These are phyloP conservation scores for Cryphonectria naterciae DNA, from an alignment of 2,329 filamentous ascomycete species.

Conservation along the genomic window DNA sequence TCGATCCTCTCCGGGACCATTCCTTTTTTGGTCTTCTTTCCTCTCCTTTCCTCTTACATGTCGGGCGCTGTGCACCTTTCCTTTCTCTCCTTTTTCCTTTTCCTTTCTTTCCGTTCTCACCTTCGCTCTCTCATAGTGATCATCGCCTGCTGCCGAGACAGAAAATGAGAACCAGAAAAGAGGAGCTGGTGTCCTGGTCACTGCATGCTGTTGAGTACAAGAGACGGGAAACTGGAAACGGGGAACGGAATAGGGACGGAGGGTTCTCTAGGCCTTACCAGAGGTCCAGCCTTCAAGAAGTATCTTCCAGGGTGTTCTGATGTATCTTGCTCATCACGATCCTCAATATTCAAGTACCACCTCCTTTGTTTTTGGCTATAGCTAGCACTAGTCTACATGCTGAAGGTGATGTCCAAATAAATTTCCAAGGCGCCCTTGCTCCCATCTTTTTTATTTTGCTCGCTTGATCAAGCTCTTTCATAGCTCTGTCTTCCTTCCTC, in stretches of 20 bases:
- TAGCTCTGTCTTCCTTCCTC: background rate
- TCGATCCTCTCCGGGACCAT: slow-evolving; percentile 28
- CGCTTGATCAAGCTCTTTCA: background rate
- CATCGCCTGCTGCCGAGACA: background rate
- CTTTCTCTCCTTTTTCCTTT: background rate
- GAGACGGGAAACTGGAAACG: background rate
- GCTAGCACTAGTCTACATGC: background rate
- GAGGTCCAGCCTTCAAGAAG: too few species aligned
- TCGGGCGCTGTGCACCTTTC: background rate
- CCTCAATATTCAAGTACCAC: background rate
- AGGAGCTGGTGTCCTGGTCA: background rate
- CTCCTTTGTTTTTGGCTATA: background rate
- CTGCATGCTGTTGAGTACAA: background rate
- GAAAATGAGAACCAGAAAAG: background rate
- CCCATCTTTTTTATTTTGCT: background rate
- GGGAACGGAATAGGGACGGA: background rate
- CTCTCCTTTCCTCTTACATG: background rate
- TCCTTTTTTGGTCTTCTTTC: background rate
- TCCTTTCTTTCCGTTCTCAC: background rate
- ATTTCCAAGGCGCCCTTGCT: background rate
- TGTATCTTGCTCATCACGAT: background rate
- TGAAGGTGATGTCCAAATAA: background rate
- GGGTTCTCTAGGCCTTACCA: background rate
- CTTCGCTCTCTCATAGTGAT: background rate
- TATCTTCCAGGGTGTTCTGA: background rate